Conservation (phyloP, 2,329 filamentous ascomycete genomes). For the Curvularia hawaiiensis region DNA sequence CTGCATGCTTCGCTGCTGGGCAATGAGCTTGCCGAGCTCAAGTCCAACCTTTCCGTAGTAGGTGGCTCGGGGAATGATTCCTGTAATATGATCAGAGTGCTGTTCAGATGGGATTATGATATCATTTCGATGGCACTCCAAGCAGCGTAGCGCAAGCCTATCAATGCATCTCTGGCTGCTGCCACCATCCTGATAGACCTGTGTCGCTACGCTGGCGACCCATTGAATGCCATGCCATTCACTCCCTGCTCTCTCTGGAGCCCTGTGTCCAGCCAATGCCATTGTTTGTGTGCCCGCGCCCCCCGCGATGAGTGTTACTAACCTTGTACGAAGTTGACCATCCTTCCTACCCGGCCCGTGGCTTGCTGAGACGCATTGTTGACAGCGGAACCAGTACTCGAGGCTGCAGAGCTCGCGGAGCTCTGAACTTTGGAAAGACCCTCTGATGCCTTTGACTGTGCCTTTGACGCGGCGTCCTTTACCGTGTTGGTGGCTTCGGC, state of each 20-base stretch:
- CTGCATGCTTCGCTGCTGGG: slow-evolving; percentile 86
- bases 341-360: slow-evolving; percentile 66
- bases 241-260: not conserved
- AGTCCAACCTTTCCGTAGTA: slow-evolving; percentile 92
- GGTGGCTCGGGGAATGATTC: slow-evolving; percentile 80
- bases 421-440: slow-evolving; percentile 82
- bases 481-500: slow-evolving; percentile 53
- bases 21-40: slow-evolving; percentile 87
- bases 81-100: slow-evolving; percentile 54
- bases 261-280: not conserved
- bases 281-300: slow-evolving; percentile 13
- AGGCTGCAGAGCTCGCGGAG: slow-evolving; percentile 78
- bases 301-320: slow-evolving; percentile 51
- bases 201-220: slow-evolving; percentile 16
- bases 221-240: slow-evolving; percentile 20
- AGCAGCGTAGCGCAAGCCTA: not conserved
- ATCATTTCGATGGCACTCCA: not conserved
- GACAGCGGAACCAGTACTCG: slow-evolving; percentile 68
- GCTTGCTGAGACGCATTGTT: slow-evolving; percentile 49
- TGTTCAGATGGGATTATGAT: not conserved
- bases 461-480: slow-evolving; percentile 64
- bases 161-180: slow-evolving; percentile 4
- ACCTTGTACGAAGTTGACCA: slow-evolving; percentile 87
- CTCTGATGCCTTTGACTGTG: slow-evolving; percentile 75
- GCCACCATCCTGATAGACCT: slow-evolving; percentile 15